These are phyloP conservation scores for Begonia masoniana DNA, from an alignment of 306 rosid species.

Conservation along the genomic window DNA sequence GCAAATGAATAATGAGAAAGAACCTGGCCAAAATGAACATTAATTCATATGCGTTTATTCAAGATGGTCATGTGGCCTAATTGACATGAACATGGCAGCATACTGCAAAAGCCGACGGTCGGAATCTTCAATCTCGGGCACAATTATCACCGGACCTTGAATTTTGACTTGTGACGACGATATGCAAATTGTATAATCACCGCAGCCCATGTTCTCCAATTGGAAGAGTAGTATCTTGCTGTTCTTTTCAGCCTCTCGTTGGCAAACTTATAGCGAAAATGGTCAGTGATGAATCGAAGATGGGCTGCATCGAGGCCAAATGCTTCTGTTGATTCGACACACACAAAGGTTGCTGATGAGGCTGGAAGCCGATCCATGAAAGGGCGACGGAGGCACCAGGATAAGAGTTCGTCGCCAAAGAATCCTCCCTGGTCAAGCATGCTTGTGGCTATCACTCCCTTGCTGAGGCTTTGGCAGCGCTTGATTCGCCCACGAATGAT, in stretches of 20 bases:
- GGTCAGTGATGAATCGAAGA: constrained; percentile 79
- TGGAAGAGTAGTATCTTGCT: constrained; percentile 89
- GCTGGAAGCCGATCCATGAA: constrained; percentile 73
- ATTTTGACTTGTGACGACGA: constrained; percentile 74
- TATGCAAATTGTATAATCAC: constrained; percentile 86
- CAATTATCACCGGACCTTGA: constrained; percentile 64
- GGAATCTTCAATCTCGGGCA: constrained; percentile 24
- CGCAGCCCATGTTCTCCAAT: constrained; percentile 99
- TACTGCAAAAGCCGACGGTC: constrained; percentile 70
- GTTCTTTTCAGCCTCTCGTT: constrained; percentile 87
- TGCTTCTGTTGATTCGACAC: constrained; percentile 77
- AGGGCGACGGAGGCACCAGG: constrained; percentile 90
- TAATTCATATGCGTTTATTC: constrained; percentile 15
- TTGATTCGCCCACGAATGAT: constrained; percentile 65
- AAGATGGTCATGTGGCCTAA: constrained; percentile 94
- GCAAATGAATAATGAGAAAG: too few species aligned
- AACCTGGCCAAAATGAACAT: too few species aligned
- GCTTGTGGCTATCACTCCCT: constrained; percentile 83
- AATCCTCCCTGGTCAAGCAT: constrained; percentile 78
- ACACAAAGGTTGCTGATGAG: constrained; percentile 71
- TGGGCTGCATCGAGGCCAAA: constrained; percentile 54
- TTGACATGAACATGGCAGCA: constrained; percentile 97
- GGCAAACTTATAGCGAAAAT: constrained; percentile 82
- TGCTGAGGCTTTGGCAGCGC: constrained; percentile 73
- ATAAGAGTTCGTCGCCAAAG: constrained; percentile 82